Conservation (phyloP, 2,329 filamentous ascomycete genomes). For the Pestalotiopsis sp. region DNA sequence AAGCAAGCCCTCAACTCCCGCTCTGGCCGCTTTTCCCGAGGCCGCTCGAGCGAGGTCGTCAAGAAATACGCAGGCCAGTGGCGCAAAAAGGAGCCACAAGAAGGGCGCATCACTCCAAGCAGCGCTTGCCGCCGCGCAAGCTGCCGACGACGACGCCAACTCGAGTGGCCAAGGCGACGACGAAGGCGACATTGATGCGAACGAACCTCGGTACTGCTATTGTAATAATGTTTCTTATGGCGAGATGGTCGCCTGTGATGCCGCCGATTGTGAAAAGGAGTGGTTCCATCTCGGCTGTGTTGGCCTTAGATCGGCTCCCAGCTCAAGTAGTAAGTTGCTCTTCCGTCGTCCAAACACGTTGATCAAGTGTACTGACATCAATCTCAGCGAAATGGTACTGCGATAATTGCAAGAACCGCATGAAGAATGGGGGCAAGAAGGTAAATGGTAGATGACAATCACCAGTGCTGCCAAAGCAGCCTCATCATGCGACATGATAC, state of each 20-base stretch:
- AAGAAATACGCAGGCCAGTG: slow-evolving; percentile 40
- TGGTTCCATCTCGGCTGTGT: slow-evolving; percentile 87
- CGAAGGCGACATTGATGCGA: slow-evolving; percentile 64
- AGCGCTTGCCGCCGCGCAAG: slow-evolving; percentile 37
- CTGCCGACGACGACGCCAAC: slow-evolving; percentile 45
- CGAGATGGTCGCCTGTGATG: slow-evolving; percentile 82
- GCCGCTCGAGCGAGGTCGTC: slow-evolving; percentile 54
- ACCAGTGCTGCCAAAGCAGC: background rate
- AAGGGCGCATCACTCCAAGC: slow-evolving; percentile 48
- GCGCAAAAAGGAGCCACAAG: slow-evolving; percentile 57
- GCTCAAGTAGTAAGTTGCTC: slow-evolving; percentile 64
- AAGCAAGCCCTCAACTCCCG: slow-evolving; percentile 67
- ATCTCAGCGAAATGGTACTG: slow-evolving; percentile 76
- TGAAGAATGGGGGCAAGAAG: slow-evolving; percentile 58
- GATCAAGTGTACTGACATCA: background rate
- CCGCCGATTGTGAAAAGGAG: slow-evolving; percentile 69
- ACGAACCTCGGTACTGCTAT: slow-evolving; percentile 77
- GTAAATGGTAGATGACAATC: slow-evolving; percentile 42
- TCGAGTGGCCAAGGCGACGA: slow-evolving; percentile 45
- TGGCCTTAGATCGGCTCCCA: slow-evolving; percentile 76
- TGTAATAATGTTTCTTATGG: slow-evolving; percentile 80
- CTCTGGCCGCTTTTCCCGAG: slow-evolving; percentile 60
- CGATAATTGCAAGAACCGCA: slow-evolving; percentile 71
- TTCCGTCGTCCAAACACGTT: background rate
- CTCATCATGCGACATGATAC: background rate